phyloP scores from a whole-genome alignment of 2,329 filamentous ascomycete genomes.

The Pestalotiopsis sp. region DNA sequence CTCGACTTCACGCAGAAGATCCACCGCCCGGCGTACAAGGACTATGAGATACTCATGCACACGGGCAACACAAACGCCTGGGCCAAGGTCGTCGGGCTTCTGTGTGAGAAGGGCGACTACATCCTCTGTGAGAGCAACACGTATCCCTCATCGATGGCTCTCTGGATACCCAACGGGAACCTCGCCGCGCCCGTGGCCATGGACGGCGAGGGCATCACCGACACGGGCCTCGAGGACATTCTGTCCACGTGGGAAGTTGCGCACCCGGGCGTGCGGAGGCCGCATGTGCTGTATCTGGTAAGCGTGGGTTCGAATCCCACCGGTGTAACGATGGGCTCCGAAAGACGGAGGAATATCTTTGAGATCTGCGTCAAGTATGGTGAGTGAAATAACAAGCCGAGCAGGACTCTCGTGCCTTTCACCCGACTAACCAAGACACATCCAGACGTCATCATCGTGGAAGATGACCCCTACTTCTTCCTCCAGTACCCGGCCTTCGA shows the following conservation, averaged over 20 bases:
- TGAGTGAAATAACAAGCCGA: constrained; percentile 18
- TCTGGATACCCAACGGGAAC: constrained; percentile 32
- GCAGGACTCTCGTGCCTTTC: too few relatives aligned
- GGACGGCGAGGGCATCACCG: constrained; percentile 30
- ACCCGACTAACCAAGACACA: constrained; percentile 19
- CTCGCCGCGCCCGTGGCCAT: constrained; percentile 25
- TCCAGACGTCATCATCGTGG: constrained; percentile 57
- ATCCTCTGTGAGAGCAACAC: constrained; percentile 33
- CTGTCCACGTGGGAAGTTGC: constrained; percentile 26
- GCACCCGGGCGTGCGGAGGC: constrained; percentile 10
- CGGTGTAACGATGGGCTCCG: constrained; percentile 61
- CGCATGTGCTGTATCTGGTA: constrained; percentile 25
- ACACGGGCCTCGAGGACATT: constrained; percentile 20
- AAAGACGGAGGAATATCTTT: constrained; percentile 49
- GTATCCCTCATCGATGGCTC: constrained; percentile 32
- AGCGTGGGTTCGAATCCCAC: constrained; percentile 71
- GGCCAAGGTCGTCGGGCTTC: constrained; percentile 31
- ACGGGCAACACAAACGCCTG: constrained; percentile 35
- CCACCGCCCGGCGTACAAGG: constrained; percentile 1
- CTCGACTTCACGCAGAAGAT: constrained; percentile 8
- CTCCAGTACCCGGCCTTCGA: constrained; percentile 57
- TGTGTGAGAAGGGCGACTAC: constrained; percentile 30
- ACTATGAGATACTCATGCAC: constrained; percentile 28
- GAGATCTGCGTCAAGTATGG: constrained; percentile 30
- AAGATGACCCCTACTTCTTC: constrained; percentile 76